phyloP scores from a whole-genome alignment of 768 basidiomycete species.

The Pleurotus eryngii region DNA sequence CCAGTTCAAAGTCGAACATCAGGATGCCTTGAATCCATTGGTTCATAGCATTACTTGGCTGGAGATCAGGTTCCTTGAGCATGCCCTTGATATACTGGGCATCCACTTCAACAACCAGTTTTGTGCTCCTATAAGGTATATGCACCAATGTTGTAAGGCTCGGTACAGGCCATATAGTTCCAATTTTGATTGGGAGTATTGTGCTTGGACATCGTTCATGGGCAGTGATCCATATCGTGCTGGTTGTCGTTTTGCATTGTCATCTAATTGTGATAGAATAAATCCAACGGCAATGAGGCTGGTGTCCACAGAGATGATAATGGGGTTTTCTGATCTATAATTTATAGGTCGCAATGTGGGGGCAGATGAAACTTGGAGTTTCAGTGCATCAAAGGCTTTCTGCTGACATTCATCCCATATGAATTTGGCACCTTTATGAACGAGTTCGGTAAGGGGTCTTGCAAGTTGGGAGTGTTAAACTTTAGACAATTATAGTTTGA shows the following conservation, averaged over 20 bases:
- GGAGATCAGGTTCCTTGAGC: constrained; percentile 29
- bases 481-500: too few relatives aligned
- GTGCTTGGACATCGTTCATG: constrained; percentile 22
- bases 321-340: constrained; percentile 19
- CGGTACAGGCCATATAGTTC: constrained; percentile 29
- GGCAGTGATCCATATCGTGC: constrained; percentile 29
- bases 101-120: constrained; percentile 28
- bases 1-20: constrained; percentile 28
- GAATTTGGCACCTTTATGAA: constrained; percentile 17
- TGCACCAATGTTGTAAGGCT: constrained; percentile 19
- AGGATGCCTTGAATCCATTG: constrained; percentile 31
- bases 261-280: constrained; percentile 28
- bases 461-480: too few relatives aligned
- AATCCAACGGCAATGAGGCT: constrained; percentile 25
- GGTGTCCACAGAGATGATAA: constrained; percentile 30
- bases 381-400: constrained; percentile 18
- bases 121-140: constrained; percentile 25
- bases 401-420: constrained; percentile 19
- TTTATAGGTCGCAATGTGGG: constrained; percentile 28
- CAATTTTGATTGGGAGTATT: constrained; percentile 30
- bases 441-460: constrained; percentile 16
- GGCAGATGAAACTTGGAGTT: constrained; percentile 6
- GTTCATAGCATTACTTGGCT: constrained; percentile 28
- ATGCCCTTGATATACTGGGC: constrained; percentile 30
- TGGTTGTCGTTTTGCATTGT: constrained; percentile 15